Conservation (phyloP, 495 filamentous ascomycete genomes). For the Hypoxylon cercidicola region DNA sequence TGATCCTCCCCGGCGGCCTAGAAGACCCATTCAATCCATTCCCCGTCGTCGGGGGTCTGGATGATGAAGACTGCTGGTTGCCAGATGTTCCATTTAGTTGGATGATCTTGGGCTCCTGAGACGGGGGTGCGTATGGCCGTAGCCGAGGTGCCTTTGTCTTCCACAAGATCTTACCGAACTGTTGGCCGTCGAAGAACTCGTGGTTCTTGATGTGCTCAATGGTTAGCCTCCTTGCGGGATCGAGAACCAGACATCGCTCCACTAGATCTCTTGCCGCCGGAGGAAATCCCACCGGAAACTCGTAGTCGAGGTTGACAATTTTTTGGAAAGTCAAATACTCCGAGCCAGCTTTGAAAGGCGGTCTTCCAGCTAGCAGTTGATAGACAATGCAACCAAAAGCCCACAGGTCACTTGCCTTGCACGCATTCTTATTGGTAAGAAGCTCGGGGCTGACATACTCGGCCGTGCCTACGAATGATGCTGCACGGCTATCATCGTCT, state of each 20-base stretch:
- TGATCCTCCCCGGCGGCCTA: constrained; percentile 75
- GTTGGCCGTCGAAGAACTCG: constrained; percentile 92
- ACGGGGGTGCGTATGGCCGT: constrained; percentile 83
- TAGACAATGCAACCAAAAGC: constrained; percentile 99
- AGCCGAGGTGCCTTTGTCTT: constrained; percentile 89
- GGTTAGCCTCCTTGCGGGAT: constrained; percentile 85
- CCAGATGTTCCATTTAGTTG: constrained; percentile 74
- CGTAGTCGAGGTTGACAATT: constrained; percentile 92
- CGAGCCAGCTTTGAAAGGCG: constrained; percentile 97
- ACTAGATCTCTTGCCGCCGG: constrained; percentile 89
- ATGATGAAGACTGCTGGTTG: constrained; percentile 61
- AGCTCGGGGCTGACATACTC: constrained; percentile 99
- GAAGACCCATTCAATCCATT: constrained; percentile 46
- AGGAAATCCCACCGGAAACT: constrained; percentile 92
- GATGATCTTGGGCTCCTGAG: constrained; percentile 78
- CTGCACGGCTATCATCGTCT: constrained; percentile 72
- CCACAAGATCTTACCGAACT: constrained; percentile 89
- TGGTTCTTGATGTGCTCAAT: constrained; percentile 98
- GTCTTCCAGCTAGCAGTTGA: constrained; percentile 90
- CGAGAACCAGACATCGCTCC: constrained; percentile 89
- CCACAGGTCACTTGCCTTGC: constrained; percentile 98
- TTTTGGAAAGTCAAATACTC: constrained; percentile 99
- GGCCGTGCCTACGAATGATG: constrained; percentile 97
- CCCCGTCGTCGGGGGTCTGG: constrained; percentile 48
- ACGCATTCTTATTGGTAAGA: constrained; percentile 93